These are phyloP conservation scores for Tuber borchii DNA, from an alignment of 495 filamentous ascomycete species.

Conservation along the genomic window DNA sequence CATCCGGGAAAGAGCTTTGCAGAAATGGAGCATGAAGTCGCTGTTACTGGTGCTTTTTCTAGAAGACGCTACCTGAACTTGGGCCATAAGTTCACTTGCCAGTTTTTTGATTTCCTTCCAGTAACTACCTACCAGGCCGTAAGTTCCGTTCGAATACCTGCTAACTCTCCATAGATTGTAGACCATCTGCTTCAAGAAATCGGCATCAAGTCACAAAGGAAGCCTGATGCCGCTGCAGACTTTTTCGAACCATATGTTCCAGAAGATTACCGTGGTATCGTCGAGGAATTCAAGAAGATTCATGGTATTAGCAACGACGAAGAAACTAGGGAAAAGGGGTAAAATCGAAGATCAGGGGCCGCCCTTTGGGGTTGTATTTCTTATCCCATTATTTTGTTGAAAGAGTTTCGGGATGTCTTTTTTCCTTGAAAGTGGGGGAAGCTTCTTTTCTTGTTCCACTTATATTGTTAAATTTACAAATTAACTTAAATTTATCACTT, in stretches of 20 bases:
- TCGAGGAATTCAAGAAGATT: conserved; percentile 38
- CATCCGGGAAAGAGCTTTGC: not conserved
- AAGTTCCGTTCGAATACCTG: not conserved
- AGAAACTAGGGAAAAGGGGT: not conserved
- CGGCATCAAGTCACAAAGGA: conserved; percentile 25
- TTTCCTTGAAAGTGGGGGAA: not conserved
- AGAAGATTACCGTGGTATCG: conserved; percentile 44
- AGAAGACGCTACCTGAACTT: conserved; percentile 16
- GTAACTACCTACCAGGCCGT: conserved; percentile 4
- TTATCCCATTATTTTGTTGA: not conserved
- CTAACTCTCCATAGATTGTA: conserved; percentile 12
- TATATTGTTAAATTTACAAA: not conserved
- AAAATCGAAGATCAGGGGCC: not conserved
- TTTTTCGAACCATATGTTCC: conserved; percentile 43
- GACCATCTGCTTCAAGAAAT: conserved; percentile 30
- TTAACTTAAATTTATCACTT: not conserved
- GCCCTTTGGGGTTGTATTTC: not conserved
- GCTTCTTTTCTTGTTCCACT: not conserved
- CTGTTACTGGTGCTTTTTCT: conserved; percentile 15
- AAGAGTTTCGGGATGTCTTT: not conserved
- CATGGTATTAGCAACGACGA: not conserved
- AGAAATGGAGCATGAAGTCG: conserved; percentile 26
- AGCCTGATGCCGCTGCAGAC: conserved; percentile 33
- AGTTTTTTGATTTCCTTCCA: conserved; percentile 18
- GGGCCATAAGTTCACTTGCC: not conserved